phyloP scores from a whole-genome alignment of 2,329 filamentous ascomycete species.

The Cyphellophora attinorum region DNA sequence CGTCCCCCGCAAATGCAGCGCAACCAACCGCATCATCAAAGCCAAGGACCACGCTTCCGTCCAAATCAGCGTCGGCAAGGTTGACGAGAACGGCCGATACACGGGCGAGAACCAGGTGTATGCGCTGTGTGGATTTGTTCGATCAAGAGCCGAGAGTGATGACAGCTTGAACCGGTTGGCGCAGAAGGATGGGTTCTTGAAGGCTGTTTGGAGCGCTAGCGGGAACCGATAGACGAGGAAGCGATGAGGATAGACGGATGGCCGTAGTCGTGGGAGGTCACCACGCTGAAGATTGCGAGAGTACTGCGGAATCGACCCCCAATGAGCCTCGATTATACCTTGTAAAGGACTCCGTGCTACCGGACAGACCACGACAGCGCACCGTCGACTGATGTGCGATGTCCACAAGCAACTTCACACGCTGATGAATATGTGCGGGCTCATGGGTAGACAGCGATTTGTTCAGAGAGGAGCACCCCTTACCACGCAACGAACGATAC shows the following conservation, averaged over 20 bases:
- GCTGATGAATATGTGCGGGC: too few species aligned
- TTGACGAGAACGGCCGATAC: constrained; percentile 97
- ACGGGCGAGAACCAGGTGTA: constrained; percentile 96
- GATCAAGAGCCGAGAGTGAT: constrained; percentile 95
- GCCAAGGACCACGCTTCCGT: constrained; percentile 99
- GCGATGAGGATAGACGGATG: neutral
- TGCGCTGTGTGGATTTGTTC: constrained; percentile 94
- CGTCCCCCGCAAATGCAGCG: constrained; percentile 97
- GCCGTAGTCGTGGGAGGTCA: neutral
- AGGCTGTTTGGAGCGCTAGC: constrained; percentile 81
- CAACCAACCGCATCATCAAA: constrained; percentile 99
- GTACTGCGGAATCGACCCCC: too few species aligned
- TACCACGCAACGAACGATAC: too few species aligned
- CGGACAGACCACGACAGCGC: too few species aligned
- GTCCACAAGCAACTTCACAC: too few species aligned
- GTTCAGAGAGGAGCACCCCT: too few species aligned
- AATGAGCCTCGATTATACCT: neutral
- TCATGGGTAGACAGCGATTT: too few species aligned
- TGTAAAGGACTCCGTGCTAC: too few species aligned
- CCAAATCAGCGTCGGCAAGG: constrained; percentile 94
- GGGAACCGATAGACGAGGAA: constrained; percentile 12
- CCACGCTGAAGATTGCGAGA: neutral
- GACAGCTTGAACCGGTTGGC: constrained; percentile 91
- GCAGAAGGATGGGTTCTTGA: constrained; percentile 92
- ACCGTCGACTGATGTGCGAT: too few species aligned